Evolutionary conservation across 768 basidiomycete genomes (phyloP).

Genomic region (Lactarius hatsudake): DNA sequence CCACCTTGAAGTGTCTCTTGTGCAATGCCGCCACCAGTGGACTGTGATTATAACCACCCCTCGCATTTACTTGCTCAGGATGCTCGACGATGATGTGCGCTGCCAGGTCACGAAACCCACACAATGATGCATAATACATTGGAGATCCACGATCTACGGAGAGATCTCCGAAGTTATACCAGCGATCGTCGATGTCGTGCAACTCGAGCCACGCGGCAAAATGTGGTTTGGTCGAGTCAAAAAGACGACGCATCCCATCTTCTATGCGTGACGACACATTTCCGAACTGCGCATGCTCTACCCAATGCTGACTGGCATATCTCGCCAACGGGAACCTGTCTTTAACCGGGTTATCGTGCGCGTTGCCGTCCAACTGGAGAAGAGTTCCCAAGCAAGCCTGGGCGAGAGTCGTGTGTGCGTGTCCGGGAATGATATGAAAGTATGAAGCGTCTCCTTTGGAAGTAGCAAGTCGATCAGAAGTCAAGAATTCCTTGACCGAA

Average conservation of each 20-base stretch:
- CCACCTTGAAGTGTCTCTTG: too few relatives aligned
- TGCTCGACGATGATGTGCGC: too few relatives aligned
- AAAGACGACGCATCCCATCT: neutral
- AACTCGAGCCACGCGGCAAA: too few relatives aligned
- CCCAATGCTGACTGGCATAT: neutral
- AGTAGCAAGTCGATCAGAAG: too few relatives aligned
- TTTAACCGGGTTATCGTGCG: neutral
- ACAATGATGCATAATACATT: neutral
- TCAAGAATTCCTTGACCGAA: too few relatives aligned
- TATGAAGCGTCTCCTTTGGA: neutral
- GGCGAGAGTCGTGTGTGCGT: too few relatives aligned
- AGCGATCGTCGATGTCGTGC: too few relatives aligned
- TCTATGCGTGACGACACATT: neutral
- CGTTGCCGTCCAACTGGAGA: neutral
- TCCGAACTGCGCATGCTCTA: neutral
- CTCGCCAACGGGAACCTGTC: neutral
- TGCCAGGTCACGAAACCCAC: too few relatives aligned
- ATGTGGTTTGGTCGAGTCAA: neutral
- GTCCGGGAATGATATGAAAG: neutral
- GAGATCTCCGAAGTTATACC: too few relatives aligned
- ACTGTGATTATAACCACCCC: too few relatives aligned
- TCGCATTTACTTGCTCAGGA: too few relatives aligned
- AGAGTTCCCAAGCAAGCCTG: neutral
- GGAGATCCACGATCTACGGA: neutral
- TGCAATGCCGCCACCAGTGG: too few relatives aligned